A percentile compares a stretch with the other conserved stretches of the same genome.
Conservation (phyloP, 495 filamentous ascomycete species). For the Penicillium coprophilum region DNA sequence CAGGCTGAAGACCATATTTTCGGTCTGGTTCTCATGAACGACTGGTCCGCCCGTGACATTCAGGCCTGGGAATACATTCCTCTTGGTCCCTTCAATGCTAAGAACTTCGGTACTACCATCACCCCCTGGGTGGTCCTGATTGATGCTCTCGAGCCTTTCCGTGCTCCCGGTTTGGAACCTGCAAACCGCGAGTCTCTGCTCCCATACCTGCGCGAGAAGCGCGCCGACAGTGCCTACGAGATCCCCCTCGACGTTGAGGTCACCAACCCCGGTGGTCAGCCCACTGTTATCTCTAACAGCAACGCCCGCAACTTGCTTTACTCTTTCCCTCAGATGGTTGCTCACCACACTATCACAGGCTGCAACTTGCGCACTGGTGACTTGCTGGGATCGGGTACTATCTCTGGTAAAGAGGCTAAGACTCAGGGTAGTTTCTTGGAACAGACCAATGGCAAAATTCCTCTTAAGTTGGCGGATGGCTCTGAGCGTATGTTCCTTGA, state of each 20-base stretch:
- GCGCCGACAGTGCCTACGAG: slow-evolving; percentile 64
- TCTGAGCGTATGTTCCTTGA: slow-evolving; percentile 74
- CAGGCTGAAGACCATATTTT: slow-evolving; percentile 78
- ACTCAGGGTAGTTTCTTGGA: slow-evolving; percentile 79
- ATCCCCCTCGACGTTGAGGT: slow-evolving; percentile 75
- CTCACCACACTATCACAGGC: slow-evolving; percentile 85
- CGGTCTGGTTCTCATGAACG: slow-evolving; percentile 87
- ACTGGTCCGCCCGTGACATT: slow-evolving; percentile 91
- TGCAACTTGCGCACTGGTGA: slow-evolving; percentile 83
- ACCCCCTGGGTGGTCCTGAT: slow-evolving; percentile 85
- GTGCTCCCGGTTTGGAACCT: slow-evolving; percentile 54
- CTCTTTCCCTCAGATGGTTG: slow-evolving; percentile 93
- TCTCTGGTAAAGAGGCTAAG: slow-evolving; percentile 65
- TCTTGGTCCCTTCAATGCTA: slow-evolving; percentile 82
- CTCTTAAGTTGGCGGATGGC: slow-evolving; percentile 65
- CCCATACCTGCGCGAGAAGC: slow-evolving; percentile 67
- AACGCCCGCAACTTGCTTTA: slow-evolving; percentile 75
- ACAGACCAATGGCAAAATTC: slow-evolving; percentile 67
- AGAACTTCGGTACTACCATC: slow-evolving; percentile 91
- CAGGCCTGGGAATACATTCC: slow-evolving; percentile 90
- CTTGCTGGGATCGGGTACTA: slow-evolving; percentile 85
- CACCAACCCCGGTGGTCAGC: slow-evolving; percentile 61
- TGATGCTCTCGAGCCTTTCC: slow-evolving; percentile 77
- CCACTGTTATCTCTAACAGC: slow-evolving; percentile 63
- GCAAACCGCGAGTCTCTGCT: slow-evolving; percentile 61